Base-by-base conservation (phyloP, 2,329 filamentous ascomycete species). In the Phialocephala subalpina region DNA sequence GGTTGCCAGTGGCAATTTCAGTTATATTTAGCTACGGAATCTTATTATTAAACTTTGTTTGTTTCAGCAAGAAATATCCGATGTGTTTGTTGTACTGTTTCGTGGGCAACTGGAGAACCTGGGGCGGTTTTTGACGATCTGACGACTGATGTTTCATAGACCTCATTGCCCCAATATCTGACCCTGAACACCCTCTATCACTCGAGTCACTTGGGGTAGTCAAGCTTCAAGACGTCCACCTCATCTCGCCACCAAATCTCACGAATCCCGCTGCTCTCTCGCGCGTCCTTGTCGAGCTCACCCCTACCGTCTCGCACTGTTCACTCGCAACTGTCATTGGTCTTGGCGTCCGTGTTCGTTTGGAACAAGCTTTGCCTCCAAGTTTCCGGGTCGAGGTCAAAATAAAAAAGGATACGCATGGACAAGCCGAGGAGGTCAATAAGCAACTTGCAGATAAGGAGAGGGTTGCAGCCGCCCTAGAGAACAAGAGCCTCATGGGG, bases 371-470 rank as follows among this genome's bases (percentile, higher is more conserved):
- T 12, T 84, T 99, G 65, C 96, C 96, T 2, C 92, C 96, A 38
- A 92, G 95, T 74, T 99, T 96, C 78, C 88, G 96, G 42, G 87
- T 98, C 59, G 94, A 98, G 78, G 93, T 98, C 55, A 88, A 90
- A 73, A 97, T 97, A 79, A 97, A 98, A 79, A 92, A 97, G 80
- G 95, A 94, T 68, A 96, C 94, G n/a, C 96, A 98, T 78, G 93
- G 89, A 70, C 97, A 97, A 67, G 95, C 93, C 55, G 94, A 97
- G 69, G 94, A 97, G 78, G 94, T 97, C 60, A 97, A 97, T 81
- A 97, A 97, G 83, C 96, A 99, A 80, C 82, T 99, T 52, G 92
- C 90, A 38, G 96, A 99, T 81, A 99, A 98, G 83, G 96, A 99
- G 82, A 86, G 96, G 67, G 96, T 99, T 53, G 94, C 95, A 1